phyloP scores from a whole-genome alignment of 345 rosid species.

The Crucihimalaya himalaica region DNA sequence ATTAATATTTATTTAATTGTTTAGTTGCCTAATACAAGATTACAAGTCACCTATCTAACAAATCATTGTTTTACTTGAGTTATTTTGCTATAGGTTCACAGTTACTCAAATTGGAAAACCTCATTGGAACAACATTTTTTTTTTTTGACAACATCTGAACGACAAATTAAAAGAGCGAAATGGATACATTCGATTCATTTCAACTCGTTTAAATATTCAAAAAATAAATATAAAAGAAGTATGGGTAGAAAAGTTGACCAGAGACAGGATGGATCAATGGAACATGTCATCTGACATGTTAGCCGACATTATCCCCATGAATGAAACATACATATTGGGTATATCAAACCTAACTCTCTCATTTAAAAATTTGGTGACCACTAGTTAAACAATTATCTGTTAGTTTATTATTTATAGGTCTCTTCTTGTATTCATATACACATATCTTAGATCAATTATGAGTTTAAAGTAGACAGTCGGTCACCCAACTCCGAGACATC shows the following conservation, averaged over 20 bases:
- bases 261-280: conserved; percentile 37
- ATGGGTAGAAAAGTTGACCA: conserved; percentile 34
- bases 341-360: conserved; percentile 34
- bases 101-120: not conserved
- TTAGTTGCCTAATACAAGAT: too few relatives aligned
- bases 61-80: not conserved
- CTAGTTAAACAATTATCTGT: not conserved
- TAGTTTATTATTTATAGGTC: not conserved
- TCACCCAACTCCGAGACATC: conserved; percentile 38
- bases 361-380: not conserved
- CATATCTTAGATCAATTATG: not conserved
- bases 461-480: conserved; percentile 12
- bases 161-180: not conserved
- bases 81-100: conserved; percentile 5
- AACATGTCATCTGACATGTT: conserved; percentile 42
- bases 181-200: conserved; percentile 1
- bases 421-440: not conserved
- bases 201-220: not conserved
- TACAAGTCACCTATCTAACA: not conserved
- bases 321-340: conserved; percentile 41
- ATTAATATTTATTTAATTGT: too few relatives aligned
- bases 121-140: not conserved
- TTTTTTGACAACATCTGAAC: not conserved
- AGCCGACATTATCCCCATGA: conserved; percentile 45
- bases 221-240: not conserved